Conservation (phyloP, 1,284 basidiomycete species). For the Fomitopsis betulina region DNA sequence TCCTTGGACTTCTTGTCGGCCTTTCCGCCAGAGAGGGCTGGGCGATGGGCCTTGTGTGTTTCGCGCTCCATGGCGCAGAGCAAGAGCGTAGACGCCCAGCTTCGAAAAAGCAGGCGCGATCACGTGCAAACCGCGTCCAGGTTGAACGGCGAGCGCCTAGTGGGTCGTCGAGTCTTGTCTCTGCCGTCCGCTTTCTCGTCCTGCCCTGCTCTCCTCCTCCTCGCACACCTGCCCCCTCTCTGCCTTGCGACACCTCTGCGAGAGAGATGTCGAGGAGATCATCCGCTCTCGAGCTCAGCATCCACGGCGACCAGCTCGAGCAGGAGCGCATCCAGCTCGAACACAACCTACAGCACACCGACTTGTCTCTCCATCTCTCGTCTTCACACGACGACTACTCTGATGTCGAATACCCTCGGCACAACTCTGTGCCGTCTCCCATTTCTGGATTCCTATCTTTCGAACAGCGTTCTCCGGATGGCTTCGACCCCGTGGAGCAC, state of each 20-base stretch:
- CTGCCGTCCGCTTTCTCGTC: constrained; percentile 5
- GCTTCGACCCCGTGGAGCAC: constrained; percentile 47
- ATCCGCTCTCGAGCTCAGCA: constrained; percentile 35
- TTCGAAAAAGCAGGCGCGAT: constrained; percentile 4
- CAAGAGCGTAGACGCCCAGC: not conserved
- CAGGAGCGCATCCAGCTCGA: constrained; percentile 69
- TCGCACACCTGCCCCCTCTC: constrained; percentile 4
- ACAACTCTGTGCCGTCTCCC: constrained; percentile 49
- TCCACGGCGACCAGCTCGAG: constrained; percentile 67
- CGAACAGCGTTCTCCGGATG: constrained; percentile 51
- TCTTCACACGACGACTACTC: constrained; percentile 36
- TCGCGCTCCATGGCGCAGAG: constrained; percentile 52
- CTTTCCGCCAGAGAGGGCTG: constrained; percentile 68
- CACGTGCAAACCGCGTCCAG: constrained; percentile 1
- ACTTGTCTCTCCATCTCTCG: constrained; percentile 64
- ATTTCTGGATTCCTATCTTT: constrained; percentile 56
- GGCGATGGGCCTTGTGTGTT: constrained; percentile 75
- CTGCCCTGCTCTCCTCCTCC: constrained; percentile 1
- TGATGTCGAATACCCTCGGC: constrained; percentile 65
- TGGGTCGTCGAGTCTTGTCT: constrained; percentile 1
- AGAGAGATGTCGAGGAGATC: constrained; percentile 21
- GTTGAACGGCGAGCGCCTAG: constrained; percentile 1
- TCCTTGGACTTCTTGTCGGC: constrained; percentile 65
- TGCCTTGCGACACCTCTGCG: constrained; percentile 16
- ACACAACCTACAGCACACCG: constrained; percentile 65